These are phyloP conservation scores for Microstegium vimineum DNA, from an alignment of 176 grass and related monocot species.

Conservation along the genomic window DNA sequence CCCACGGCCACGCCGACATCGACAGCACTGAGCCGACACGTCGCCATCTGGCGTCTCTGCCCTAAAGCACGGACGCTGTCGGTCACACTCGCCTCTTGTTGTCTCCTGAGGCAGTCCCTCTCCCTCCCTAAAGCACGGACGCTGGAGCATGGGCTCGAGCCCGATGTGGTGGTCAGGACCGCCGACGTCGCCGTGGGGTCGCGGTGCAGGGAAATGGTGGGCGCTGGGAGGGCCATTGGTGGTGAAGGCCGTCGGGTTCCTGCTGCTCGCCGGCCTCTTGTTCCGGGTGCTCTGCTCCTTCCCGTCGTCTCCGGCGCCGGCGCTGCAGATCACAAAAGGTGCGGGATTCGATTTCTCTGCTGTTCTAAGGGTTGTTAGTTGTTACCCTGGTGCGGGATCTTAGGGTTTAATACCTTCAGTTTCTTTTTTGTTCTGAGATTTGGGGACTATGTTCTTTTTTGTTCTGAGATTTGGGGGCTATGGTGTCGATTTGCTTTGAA, in stretches of 20 bases:
- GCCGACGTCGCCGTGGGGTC: slow-evolving; percentile 23
- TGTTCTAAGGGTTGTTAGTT: not conserved
- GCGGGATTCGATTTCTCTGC: not conserved
- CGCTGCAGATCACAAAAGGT: slow-evolving; percentile 30
- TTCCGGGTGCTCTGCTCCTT: slow-evolving; percentile 57
- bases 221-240: slow-evolving; percentile 24
- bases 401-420: not conserved
- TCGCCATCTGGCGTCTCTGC: not conserved
- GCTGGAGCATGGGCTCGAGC: slow-evolving; percentile 26
- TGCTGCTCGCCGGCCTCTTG: slow-evolving; percentile 46
- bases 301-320: not conserved
- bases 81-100: not conserved
- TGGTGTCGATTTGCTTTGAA: not conserved
- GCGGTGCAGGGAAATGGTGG: slow-evolving; percentile 12
- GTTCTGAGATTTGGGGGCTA: not conserved
- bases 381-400: not conserved
- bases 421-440: not conserved
- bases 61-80: not conserved
- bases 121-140: slow-evolving; percentile 1
- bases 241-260: slow-evolving; percentile 44
- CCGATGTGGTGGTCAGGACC: slow-evolving; percentile 34
- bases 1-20: not conserved
- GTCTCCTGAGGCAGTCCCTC: not conserved
- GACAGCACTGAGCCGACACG: not conserved
- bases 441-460: not conserved